phyloP scores from a whole-genome alignment of 495 filamentous ascomycete genomes.

The Xylaria sp. region DNA sequence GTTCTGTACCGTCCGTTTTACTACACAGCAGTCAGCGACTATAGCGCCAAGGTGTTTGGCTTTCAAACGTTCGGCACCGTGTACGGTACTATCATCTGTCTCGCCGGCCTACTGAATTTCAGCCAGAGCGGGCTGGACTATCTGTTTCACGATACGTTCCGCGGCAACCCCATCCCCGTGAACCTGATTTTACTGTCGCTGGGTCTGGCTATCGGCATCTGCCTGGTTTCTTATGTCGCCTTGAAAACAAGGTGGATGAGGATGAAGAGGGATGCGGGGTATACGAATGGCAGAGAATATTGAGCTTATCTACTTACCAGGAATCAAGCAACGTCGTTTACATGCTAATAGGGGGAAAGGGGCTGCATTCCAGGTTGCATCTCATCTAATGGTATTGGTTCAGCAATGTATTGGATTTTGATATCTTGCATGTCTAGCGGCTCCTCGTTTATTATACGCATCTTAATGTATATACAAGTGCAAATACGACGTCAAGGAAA shows the following conservation, averaged over 20 bases:
- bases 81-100: conserved; percentile 92
- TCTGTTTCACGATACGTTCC: conserved; percentile 75
- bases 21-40: conserved; percentile 83
- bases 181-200: conserved; percentile 71
- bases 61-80: conserved; percentile 95
- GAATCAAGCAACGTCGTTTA: not conserved
- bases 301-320: not conserved
- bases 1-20: conserved; percentile 77
- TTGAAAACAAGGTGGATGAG: conserved; percentile 32
- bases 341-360: not conserved
- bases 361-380: conserved; percentile 5
- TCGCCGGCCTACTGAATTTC: conserved; percentile 88
- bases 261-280: conserved; percentile 32
- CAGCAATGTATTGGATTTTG: not conserved
- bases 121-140: conserved; percentile 83
- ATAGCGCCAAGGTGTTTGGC: conserved; percentile 93
- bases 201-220: conserved; percentile 65
- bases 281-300: conserved; percentile 32
- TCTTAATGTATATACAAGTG: not conserved
- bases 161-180: conserved; percentile 76
- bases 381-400: not conserved
- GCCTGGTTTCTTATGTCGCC: conserved; percentile 66
- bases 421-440: conserved; percentile 10
- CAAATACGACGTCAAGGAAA: too few relatives aligned
- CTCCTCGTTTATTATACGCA: not conserved